Conservation (phyloP, 371 early-diverging fungal species). For the Mucor lusitanicus region DNA sequence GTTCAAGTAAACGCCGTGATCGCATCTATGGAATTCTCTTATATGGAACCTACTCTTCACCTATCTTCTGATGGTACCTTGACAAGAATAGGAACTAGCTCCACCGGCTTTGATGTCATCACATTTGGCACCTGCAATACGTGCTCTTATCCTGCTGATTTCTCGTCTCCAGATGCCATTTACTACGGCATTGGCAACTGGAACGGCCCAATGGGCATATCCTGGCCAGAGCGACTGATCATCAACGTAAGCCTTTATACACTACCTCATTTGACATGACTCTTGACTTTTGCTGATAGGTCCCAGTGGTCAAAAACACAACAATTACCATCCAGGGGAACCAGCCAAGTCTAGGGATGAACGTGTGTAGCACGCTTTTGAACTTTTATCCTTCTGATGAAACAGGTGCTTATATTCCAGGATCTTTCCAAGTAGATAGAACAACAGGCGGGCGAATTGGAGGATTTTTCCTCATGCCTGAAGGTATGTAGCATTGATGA, state of each 20-base stretch:
- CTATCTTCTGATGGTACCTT: not conserved
- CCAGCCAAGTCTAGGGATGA: conserved; percentile 11
- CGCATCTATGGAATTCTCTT: not conserved
- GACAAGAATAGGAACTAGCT: not conserved
- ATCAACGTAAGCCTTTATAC: not conserved
- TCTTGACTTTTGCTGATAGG: conserved; percentile 8
- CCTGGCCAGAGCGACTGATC: conserved; percentile 9
- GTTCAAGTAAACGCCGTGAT: not conserved
- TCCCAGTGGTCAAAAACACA: conserved; percentile 8
- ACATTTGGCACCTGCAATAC: not conserved
- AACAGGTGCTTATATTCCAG: not conserved
- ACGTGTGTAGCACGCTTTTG: conserved; percentile 12
- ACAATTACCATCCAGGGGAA: conserved; percentile 11
- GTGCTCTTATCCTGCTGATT: not conserved
- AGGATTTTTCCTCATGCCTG: conserved; percentile 24
- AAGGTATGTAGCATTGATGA: too few relatives aligned
- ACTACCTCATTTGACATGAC: too few relatives aligned
- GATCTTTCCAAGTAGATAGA: conserved; percentile 9
- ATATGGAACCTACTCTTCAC: not conserved
- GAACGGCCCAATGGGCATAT: conserved; percentile 14
- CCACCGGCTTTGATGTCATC: not conserved
- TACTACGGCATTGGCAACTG: conserved; percentile 17
- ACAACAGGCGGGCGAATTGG: conserved; percentile 19
- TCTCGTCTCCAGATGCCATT: conserved; percentile 6
- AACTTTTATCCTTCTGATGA: conserved; percentile 30